Evolutionary conservation across 2,329 filamentous ascomycete species (phyloP), one percentile per base, ranked within the genome.

Genomic region (Penicillium sp.): DNA sequence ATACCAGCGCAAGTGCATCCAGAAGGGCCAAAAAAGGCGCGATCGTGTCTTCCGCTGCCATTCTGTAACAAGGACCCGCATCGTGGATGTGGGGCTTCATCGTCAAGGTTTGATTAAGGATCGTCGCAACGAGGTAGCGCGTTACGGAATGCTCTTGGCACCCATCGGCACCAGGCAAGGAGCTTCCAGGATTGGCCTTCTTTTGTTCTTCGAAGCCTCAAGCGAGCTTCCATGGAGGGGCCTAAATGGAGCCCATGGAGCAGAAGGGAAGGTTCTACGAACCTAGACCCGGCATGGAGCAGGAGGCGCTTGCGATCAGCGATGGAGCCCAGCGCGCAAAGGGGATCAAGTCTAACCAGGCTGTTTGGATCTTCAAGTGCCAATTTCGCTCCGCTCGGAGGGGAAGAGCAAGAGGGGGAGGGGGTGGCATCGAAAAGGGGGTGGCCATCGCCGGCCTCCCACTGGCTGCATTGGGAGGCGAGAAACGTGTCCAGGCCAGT

Each of bases 51-150:
- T 6, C 38, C 20, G 13, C 20, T 25, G 26, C 35, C n/a, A 46
- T 39, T 47, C 43, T 49, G 46, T 49, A 43, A 48, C 46, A 39
- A 23, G 31, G 36, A 26, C 21, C 45, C 41, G 27, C 45, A 11
- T 7, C 6, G 7, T 11, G 5, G 5, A 27, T 27, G 43, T 48
- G 48, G 57, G 50, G 40, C 47, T 41, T 35, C 30, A 29, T 15
- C 25, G 46, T 50, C 54, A 64, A 62, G 59, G 62, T 65, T 65
- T 65, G 44, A 65, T 65, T 63, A 65, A 64, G 62, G 62, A 60
- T 63, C 56, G 51, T 53, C 56, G 52, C 48, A 33, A 54, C 50
- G 44, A 49, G 37, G 50, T 63, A 63, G 60, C 47, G 58, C 48
- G 63, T 54, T 54, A 52, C 50, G 53, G 41, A 36, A 45, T 36